Evolutionary conservation across 2,329 filamentous ascomycete genomes (phyloP).

Genomic region (Coniochaeta prunicola): DNA sequence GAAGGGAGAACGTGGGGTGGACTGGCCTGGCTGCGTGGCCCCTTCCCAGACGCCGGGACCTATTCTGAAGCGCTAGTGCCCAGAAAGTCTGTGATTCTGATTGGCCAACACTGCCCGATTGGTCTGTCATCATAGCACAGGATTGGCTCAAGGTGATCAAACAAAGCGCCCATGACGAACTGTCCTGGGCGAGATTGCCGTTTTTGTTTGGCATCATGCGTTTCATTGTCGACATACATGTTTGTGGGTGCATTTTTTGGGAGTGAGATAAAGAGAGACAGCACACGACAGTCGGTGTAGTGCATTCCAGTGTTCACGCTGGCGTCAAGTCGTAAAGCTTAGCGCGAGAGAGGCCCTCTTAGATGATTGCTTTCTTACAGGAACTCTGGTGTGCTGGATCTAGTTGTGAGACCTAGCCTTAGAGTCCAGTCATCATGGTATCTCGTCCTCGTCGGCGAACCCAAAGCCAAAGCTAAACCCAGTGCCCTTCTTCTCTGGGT

Average conservation of each 20-base stretch:
- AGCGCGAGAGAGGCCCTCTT: too few species aligned
- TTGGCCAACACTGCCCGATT: not conserved
- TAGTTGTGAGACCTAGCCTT: too few species aligned
- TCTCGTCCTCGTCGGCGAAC: slow-evolving; percentile 40
- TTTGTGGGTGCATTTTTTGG: not conserved
- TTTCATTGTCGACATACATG: not conserved
- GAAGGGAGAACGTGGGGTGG: not conserved
- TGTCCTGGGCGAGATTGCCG: not conserved
- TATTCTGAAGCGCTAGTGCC: not conserved
- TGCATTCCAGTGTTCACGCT: too few species aligned
- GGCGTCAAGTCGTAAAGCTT: too few species aligned
- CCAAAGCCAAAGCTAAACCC: slow-evolving; percentile 51
- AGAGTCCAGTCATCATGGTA: too few species aligned
- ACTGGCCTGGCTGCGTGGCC: not conserved
- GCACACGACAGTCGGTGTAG: not conserved
- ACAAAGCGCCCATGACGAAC: not conserved
- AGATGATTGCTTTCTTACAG: too few species aligned
- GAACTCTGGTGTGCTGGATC: too few species aligned
- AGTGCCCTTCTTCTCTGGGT: slow-evolving; percentile 22
- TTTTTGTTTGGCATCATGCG: not conserved
- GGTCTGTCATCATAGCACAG: not conserved
- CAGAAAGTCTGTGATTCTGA: not conserved
- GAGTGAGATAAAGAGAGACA: not conserved
- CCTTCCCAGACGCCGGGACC: not conserved
- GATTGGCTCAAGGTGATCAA: not conserved